Evolutionary conservation across 192 early-diverging fungal species (phyloP), one percentile per base, ranked within the genome.

Genomic region (Oehlia diaphana): DNA sequence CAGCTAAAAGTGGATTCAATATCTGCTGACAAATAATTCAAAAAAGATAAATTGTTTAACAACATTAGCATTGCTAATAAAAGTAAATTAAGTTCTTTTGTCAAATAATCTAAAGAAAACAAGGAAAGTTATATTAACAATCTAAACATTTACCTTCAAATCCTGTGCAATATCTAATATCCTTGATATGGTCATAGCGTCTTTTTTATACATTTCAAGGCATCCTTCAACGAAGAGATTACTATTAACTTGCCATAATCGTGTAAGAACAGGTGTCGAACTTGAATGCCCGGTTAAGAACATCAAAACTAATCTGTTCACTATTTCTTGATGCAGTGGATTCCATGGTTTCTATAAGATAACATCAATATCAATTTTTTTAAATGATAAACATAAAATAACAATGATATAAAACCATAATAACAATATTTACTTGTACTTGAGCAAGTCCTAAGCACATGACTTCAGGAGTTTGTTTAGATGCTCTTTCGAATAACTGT

Each of bases 91-190:
- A 42, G 39, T 42, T 8, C 39, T 42, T 42, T 42, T 8, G 39
- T 42, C 6, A 42, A 42, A 42, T 42, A 42, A 8, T 42, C 39
- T 42, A 42, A 37, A 37, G 35, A 37, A 37, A 37, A 42, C 7
- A 42, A 42, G 39, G 39, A 42, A 42, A 42, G 5, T 8, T 42
- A 8, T 42, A 42, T 42, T 42, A 42, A 9, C 0, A 16, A 66
- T 42, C 13, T 26, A 49, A 67, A 9, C 3, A 33, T 31, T 39
- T 89, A 94, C 92, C 85, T 92, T 93, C 63, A 95, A 84, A 75
- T 96, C 95, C 72, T 95, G 92, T 4, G 91, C 86, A 35, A 95
- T 86, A 79, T 95, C 94, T 69, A 96, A 81, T 35, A 95, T 92
- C 69, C 82, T 83, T n/a, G 80, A 33, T 9, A 94, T 79, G 1